These are phyloP conservation scores for Penicillium ochrochloron DNA, from an alignment of 495 filamentous ascomycete genomes.

Conservation along the genomic window DNA sequence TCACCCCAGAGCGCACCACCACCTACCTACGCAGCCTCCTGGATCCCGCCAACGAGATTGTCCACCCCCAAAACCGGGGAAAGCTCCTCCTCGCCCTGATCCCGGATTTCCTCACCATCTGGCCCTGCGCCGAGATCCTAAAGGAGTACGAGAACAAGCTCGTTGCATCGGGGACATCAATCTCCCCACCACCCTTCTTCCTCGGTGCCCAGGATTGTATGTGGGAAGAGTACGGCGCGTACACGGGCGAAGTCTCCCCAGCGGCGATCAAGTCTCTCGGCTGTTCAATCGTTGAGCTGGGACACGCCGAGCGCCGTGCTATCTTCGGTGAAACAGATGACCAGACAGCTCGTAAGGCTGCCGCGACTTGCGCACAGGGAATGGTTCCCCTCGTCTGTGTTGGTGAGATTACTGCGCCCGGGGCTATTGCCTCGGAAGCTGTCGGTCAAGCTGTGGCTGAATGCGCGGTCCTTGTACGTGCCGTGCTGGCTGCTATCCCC, in stretches of 20 bases:
- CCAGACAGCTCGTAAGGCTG: slow-evolving; percentile 66
- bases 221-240: slow-evolving; percentile 63
- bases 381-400: slow-evolving; percentile 82
- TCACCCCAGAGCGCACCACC: slow-evolving; percentile 65
- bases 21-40: slow-evolving; percentile 64
- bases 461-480: slow-evolving; percentile 64
- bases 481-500: slow-evolving; percentile 62
- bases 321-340: slow-evolving; percentile 74
- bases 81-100: slow-evolving; percentile 86
- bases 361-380: slow-evolving; percentile 65
- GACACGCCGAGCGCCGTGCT: slow-evolving; percentile 75
- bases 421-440: slow-evolving; percentile 52
- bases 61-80: slow-evolving; percentile 55
- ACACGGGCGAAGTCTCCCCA: slow-evolving; percentile 79
- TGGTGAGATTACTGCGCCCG: slow-evolving; percentile 63
- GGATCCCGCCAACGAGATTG: slow-evolving; percentile 44
- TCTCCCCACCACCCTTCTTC: slow-evolving; percentile 50
- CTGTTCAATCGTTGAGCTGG: slow-evolving; percentile 72
- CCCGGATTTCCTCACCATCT: slow-evolving; percentile 73
- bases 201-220: slow-evolving; percentile 80
- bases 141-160: slow-evolving; percentile 39
- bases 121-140: slow-evolving; percentile 58
- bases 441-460: slow-evolving; percentile 65
- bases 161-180: slow-evolving; percentile 24
- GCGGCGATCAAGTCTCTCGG: slow-evolving; percentile 65